Evolutionary conservation across 2,329 filamentous ascomycete species (phyloP), one percentile per base, ranked within the genome.

Genomic region (Alternaria gaisen): DNA sequence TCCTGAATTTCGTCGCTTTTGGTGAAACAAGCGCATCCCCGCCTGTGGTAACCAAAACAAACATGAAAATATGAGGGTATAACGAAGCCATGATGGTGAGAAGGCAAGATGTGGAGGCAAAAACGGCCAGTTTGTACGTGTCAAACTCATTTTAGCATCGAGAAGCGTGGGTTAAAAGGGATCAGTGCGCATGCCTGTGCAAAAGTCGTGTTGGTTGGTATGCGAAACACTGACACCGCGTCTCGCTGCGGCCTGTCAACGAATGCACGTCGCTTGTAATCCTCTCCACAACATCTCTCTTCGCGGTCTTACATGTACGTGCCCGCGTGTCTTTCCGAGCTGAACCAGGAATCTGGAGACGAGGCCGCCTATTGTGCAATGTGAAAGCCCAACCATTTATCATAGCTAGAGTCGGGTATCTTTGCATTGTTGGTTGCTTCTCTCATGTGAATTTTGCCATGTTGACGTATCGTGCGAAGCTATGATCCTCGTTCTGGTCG

Each of bases 391-490:
- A 43, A 53, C 47, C 47, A 32, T 22, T 58, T 18, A 44, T 16
- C 9, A 11, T 50, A 20, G n/a, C 26, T 40, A n/a, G 32, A 26
- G 57, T 52, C 56, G 55, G 58, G 53, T 61, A 40, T 63, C 53
- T 55, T 53, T 60, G 58, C 60, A 55, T 60, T 14, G 12, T 30
- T 41, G 32, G 20, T 36, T 24, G 28, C 9, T 32, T 26, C 26
- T 32, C 56, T 79, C 74, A 79, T 38, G 72, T 71, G 56, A 76
- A 70, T 34, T 77, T 78, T 41, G 76, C 74, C 63, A 74, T 72
- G 42, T 77, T 72, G 62, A 85, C 67, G 64, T 85, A 86, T 66
- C 83, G 77, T 24, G 82, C 79, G 70, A 86, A 85, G 65, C 83
- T 85, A 62, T 82, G 78, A 61, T 86, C 85, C 47, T 83, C 78